Base-by-base conservation (phyloP, 2,329 filamentous ascomycete genomes). In the Trichoderma citrinoviride region DNA sequence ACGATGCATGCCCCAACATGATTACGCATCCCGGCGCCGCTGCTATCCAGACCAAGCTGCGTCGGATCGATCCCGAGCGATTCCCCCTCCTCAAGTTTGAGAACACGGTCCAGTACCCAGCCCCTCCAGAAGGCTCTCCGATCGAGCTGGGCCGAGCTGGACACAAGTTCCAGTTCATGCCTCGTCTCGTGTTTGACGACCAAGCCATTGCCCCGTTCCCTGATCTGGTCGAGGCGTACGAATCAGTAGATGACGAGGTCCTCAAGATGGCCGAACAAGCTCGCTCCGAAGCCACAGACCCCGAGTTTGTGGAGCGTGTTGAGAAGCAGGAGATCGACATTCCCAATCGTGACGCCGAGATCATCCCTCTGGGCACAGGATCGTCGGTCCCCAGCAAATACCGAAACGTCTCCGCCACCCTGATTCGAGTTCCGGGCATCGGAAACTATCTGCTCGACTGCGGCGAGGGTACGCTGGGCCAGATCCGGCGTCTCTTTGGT, bases 401-500 rank as follows among this genome's bases (percentile, higher is more conserved):
- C 76, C 90, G 95, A 71, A 99, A 98, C 74, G 95, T 99, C 21
- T 97, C 94, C 12, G 88, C 89, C 2, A 97, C 93, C 0, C 81
- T 99, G 5, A 79, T 99, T 50, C 86, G 91, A 15, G 89, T 97
- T 3, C 95, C 95, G 7, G 90, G 88, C 4, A 85, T 88, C 70
- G 95, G 95, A n/a, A 93, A 86, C 74, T 96, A 97, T 73, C 81
- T 99, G 0, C 85, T 99, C 65, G 95, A 99, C 77, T 92, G 89
- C 70, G 95, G 95, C 65, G 95, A 99, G 77, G 93, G 92, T 72
- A 97, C 95, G 0, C 79, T 98, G 8, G 94, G 94, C 12, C 93
- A 97, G 75, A 80, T 99, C 44, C 87, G 86, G 65, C 90, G 95
- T 57, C 82, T 91, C 0, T 94, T 90, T 71, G 82, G 84, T 6